Base-by-base conservation (phyloP, 2,329 filamentous ascomycete genomes). In the Conoideocrella luteorostrata region DNA sequence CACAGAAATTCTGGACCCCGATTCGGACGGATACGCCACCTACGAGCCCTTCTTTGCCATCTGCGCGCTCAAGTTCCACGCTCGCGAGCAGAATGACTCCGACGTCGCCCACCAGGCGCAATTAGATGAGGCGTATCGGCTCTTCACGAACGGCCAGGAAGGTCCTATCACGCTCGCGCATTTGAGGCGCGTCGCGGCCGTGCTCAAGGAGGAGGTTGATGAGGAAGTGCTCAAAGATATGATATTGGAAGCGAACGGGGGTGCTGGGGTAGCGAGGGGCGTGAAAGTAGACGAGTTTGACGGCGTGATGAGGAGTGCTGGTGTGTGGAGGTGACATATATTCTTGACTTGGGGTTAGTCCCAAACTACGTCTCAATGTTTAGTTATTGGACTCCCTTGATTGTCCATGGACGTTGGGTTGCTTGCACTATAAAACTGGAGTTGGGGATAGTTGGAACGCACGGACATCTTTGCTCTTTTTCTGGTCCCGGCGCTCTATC, bases 231-330 rank as follows among this genome's bases (percentile, higher is more conserved):
- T 98, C 58, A 80, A 79, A 67, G 89, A 96, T 69, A 98, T 98
- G 93, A 84, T 98, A 46, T 70, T 89, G 39, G 91, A 97, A 71
- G 93, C 91, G 39, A 96, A 94, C 63, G 87, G 86, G 3, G 88
- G 87, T 2, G 80, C 75, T 4, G 83, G 85, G 13, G 76, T 86
- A 10, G 78, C 72, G 29, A 76, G 71, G 45, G 88, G 86, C 7
- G 91, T 95, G 9, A 78, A 72, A 32, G 71, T 82, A 57, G 82
- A 86, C 41, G 88, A 96, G 58, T 95, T 95, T 66, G 84, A 89
- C 64, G 78, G 78, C 43, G 86, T 95, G 5, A 91, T 95, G 88
- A 78, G 74, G 51, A 74, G 86, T 55, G 90, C 89, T 5, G 89
- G 89, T 1, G 82, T 90, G 29, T 91, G 91, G 75, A 81, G 80